Evolutionary conservation across 495 filamentous ascomycete genomes (phyloP).

Genomic region (Poronia punctata): DNA sequence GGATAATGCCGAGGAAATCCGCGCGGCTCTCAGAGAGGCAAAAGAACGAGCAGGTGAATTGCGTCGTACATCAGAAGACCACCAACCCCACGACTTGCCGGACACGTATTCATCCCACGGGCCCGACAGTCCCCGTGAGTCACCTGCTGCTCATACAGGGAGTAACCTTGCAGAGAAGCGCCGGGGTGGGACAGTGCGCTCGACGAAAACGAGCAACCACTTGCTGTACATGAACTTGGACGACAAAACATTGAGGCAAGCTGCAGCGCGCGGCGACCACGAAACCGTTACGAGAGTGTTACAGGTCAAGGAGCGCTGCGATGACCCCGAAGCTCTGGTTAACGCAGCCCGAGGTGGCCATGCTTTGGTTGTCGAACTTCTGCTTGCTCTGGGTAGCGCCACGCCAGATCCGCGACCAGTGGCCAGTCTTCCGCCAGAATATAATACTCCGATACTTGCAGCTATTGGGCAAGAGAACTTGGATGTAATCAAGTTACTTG

Average conservation of each 20-base stretch:
- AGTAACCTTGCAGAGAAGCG: conserved; percentile 27
- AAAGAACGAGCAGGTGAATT: conserved; percentile 43
- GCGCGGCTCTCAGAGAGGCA: conserved; percentile 45
- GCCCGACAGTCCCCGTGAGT: conserved; percentile 60
- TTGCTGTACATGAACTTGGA: conserved; percentile 50
- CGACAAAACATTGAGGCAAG: conserved; percentile 67
- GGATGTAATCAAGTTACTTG: conserved; percentile 69
- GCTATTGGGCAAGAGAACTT: conserved; percentile 88
- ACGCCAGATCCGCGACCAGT: conserved; percentile 72
- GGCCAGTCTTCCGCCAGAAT: conserved; percentile 39
- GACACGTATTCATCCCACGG: conserved; percentile 60
- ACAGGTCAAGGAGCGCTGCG: conserved; percentile 58
- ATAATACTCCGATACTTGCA: conserved; percentile 86
- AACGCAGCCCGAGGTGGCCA: conserved; percentile 91
- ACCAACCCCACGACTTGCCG: conserved; percentile 40
- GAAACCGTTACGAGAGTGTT: conserved; percentile 72
- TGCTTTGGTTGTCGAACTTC: conserved; percentile 72
- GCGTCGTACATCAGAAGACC: conserved; percentile 59
- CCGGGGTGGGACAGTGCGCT: conserved; percentile 38
- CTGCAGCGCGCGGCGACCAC: conserved; percentile 76
- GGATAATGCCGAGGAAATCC: conserved; percentile 56
- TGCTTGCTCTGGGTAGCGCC: conserved; percentile 72
- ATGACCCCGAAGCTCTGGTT: conserved; percentile 79
- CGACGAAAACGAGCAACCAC: conserved; percentile 49
- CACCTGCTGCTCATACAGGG: conserved; percentile 41